phyloP scores from a whole-genome alignment of 2,329 filamentous ascomycete genomes.

The Eutypa lata region DNA sequence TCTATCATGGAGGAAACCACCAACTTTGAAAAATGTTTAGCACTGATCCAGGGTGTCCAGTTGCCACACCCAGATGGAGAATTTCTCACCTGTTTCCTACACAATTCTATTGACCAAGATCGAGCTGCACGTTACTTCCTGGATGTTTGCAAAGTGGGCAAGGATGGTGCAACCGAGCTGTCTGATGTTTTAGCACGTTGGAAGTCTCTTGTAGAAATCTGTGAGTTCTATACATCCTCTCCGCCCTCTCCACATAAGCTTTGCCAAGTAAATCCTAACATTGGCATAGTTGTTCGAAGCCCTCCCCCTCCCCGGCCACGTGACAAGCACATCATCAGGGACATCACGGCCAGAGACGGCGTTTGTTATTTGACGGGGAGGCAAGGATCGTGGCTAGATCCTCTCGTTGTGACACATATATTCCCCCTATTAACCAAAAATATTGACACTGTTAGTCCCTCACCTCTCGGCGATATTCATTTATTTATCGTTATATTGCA shows the following conservation, averaged over 20 bases:
- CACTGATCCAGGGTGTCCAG: too few species aligned
- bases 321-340: neutral
- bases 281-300: neutral
- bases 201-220: neutral
- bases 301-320: neutral
- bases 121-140: neutral
- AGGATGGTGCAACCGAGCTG: too few species aligned
- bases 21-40: too few species aligned
- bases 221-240: neutral
- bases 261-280: neutral
- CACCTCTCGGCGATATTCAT: too few species aligned
- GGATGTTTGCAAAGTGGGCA: too few species aligned
- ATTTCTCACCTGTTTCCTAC: neutral
- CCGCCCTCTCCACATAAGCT: neutral
- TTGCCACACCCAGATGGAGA: neutral
- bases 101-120: neutral
- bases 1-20: too few species aligned
- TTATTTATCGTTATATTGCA: too few species aligned
- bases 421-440: too few species aligned
- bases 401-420: slow-evolving; percentile 9
- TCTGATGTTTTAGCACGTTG: neutral
- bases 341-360: neutral
- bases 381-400: slow-evolving; percentile 1
- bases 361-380: neutral
- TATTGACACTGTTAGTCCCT: too few species aligned